Evolutionary conservation across 331 rosid genomes (phyloP).

Genomic region (Spiraea crenata): DNA sequence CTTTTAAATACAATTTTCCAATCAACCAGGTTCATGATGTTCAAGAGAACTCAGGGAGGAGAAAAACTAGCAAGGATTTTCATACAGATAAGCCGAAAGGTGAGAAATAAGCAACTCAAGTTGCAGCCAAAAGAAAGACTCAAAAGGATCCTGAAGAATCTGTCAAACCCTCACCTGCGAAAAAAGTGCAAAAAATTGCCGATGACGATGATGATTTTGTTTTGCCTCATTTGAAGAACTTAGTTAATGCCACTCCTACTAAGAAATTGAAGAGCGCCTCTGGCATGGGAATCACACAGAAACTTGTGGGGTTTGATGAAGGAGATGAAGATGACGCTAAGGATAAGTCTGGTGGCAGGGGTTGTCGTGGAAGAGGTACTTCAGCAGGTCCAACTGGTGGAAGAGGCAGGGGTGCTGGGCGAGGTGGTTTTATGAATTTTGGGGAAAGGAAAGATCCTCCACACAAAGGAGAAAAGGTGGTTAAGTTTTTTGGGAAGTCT

Average conservation of each 20-base stretch:
- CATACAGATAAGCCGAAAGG: constrained; percentile 46
- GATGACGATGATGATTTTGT: constrained; percentile 46
- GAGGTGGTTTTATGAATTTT: constrained; percentile 91
- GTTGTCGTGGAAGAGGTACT: constrained; percentile 76
- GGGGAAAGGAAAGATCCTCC: constrained; percentile 99
- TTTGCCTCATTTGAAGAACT: constrained; percentile 32
- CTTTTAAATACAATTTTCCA: neutral
- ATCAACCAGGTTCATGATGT: constrained; percentile 43
- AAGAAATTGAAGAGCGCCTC: constrained; percentile 74
- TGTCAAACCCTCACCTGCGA: constrained; percentile 33
- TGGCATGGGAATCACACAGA: constrained; percentile 54
- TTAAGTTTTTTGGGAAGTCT: constrained; percentile 23
- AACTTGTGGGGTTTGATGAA: constrained; percentile 44
- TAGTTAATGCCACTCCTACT: constrained; percentile 51
- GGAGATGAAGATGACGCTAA: constrained; percentile 51
- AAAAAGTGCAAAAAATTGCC: constrained; percentile 41
- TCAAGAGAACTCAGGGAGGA: constrained; percentile 60
- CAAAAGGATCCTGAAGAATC: constrained; percentile 41
- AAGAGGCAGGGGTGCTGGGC: constrained; percentile 88
- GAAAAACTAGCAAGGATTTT: constrained; percentile 81
- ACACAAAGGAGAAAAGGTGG: constrained; percentile 99
- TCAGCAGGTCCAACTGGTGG: constrained; percentile 56
- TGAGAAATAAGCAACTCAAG: constrained; percentile 43
- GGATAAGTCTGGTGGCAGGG: constrained; percentile 70
- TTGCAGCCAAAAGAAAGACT: constrained; percentile 68